phyloP scores from a whole-genome alignment of 2,329 filamentous ascomycete species.

The Fusarium succisae region DNA sequence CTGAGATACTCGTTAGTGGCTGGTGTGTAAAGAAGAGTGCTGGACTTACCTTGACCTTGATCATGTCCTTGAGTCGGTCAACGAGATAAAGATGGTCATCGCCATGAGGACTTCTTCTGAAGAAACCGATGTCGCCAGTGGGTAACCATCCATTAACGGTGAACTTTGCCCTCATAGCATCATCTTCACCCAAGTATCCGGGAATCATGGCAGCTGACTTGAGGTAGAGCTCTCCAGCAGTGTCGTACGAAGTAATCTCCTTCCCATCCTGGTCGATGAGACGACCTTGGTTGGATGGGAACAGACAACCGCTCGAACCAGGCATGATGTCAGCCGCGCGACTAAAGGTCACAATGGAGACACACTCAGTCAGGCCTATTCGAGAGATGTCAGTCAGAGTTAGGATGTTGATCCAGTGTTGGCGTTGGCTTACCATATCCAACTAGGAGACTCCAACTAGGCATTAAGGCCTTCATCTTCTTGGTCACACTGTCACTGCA shows the following conservation, averaged over 20 bases:
- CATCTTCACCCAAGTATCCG: not conserved
- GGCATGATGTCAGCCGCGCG: not conserved
- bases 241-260: not conserved
- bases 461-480: not conserved
- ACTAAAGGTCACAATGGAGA: not conserved
- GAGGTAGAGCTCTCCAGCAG: not conserved
- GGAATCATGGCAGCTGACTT: not conserved
- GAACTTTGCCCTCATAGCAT: not conserved
- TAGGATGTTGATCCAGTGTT: accelerated
- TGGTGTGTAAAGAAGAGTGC: accelerated
- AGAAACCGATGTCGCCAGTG: not conserved
- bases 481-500: not conserved
- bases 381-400: accelerated
- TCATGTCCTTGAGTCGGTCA: not conserved
- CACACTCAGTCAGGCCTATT: not conserved
- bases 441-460: not conserved
- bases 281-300: not conserved
- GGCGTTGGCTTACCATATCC: not conserved
- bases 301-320: not conserved
- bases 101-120: not conserved
- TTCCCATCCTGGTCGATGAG: not conserved
- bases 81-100: not conserved
- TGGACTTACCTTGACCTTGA: not conserved
- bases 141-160: not conserved
- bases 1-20: not conserved